These are phyloP conservation scores for Solanum infundibuliforme DNA, from an alignment of 257 asterid genomes.

Conservation along the genomic window DNA sequence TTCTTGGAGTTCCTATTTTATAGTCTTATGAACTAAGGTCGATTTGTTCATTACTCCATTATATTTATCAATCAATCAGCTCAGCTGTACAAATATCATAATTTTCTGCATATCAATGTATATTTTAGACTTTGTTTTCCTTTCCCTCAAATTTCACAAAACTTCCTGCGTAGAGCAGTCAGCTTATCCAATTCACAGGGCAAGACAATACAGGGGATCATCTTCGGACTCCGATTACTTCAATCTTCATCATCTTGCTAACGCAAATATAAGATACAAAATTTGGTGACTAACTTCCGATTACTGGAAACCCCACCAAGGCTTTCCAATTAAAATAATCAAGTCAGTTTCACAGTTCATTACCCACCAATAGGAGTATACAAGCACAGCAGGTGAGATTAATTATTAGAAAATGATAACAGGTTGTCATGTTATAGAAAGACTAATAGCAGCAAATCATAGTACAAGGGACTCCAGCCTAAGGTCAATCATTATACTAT, in stretches of 20 bases:
- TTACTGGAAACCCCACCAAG: not conserved
- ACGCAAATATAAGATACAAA: not conserved
- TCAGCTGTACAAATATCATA: not conserved
- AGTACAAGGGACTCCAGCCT: not conserved
- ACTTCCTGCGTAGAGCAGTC: no score
- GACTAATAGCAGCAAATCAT: not conserved
- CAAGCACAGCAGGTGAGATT: not conserved
- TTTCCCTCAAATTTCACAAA: no score
- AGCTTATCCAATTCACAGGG: no score
- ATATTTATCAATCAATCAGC: not conserved
- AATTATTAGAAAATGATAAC: not conserved
- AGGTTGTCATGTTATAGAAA: not conserved
- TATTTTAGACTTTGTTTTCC: not conserved
- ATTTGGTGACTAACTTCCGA: not conserved
- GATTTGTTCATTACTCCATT: not conserved
- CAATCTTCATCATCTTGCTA: not conserved
- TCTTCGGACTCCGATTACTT: not conserved
- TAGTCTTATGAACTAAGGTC: not conserved
- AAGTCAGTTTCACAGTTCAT: not conserved
- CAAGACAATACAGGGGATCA: no score
- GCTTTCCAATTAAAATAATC: no score
- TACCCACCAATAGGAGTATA: not conserved
- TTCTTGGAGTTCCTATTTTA: constrained; percentile 35
- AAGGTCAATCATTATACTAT: not conserved
- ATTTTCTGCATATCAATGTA: not conserved